These are phyloP conservation scores for Botryosphaeria dothidea DNA, from an alignment of 2,329 filamentous ascomycete species.

Conservation along the genomic window DNA sequence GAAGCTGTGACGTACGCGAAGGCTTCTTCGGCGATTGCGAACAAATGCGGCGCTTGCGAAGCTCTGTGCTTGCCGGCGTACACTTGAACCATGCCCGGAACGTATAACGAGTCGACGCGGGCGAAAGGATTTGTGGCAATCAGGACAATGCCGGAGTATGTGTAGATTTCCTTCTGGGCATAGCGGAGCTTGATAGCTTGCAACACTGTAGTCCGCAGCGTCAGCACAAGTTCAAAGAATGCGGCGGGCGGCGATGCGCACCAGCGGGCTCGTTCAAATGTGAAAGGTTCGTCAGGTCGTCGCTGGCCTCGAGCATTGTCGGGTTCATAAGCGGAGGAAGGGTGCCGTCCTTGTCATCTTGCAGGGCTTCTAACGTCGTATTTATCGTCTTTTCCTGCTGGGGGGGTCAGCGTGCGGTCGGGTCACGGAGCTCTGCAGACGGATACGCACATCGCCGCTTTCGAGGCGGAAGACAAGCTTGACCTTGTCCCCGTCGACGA, in stretches of 20 bases:
- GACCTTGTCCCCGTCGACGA: slow-evolving; percentile 80
- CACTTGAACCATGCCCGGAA: slow-evolving; percentile 99
- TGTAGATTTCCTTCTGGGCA: slow-evolving; percentile 98
- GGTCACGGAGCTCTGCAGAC: background rate
- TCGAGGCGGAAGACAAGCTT: slow-evolving; percentile 84
- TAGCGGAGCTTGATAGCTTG: slow-evolving; percentile 98
- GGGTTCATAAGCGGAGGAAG: slow-evolving; percentile 97
- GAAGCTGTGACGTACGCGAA: slow-evolving; percentile 72
- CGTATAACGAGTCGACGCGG: slow-evolving; percentile 94
- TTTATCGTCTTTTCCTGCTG: slow-evolving; percentile 74
- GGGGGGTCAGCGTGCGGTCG: background rate
- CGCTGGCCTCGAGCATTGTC: slow-evolving; percentile 95
- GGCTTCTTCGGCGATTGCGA: slow-evolving; percentile 97
- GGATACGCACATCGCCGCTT: slow-evolving; percentile 76
- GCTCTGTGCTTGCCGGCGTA: slow-evolving; percentile 96
- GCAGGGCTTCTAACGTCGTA: slow-evolving; percentile 73
- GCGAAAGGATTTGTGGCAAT: slow-evolving; percentile 99
- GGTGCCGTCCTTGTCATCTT: slow-evolving; percentile 72
- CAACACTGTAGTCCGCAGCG: slow-evolving; percentile 65
- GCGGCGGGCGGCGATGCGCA: slow-evolving; percentile 46
- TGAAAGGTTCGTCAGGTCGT: slow-evolving; percentile 95
- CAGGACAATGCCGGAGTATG: slow-evolving; percentile 96
- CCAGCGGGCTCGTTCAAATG: slow-evolving; percentile 98
- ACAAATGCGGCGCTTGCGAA: slow-evolving; percentile 95
- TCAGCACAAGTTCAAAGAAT: slow-evolving; percentile 20